These are phyloP conservation scores for Geotrichum candidum DNA, from an alignment of 1,139 yeast genomes.

Conservation along the genomic window DNA sequence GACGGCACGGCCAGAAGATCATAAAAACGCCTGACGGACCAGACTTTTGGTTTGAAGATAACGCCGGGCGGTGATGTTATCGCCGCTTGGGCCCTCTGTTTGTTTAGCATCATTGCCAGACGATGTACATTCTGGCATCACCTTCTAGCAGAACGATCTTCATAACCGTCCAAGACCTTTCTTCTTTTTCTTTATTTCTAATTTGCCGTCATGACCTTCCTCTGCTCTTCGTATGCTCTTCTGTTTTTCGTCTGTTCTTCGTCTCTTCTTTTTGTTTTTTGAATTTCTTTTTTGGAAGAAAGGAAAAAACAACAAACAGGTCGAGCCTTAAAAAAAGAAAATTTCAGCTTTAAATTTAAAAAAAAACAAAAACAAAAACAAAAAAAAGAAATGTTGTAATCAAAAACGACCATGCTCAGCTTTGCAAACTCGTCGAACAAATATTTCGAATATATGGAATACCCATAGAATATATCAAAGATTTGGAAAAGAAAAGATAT, in stretches of 20 bases:
- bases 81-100: neutral
- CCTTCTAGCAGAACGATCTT: neutral
- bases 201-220: neutral
- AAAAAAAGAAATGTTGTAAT: neutral
- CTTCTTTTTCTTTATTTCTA: neutral
- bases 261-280: neutral
- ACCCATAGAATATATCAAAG: neutral
- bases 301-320: neutral
- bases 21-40: neutral
- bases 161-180: neutral
- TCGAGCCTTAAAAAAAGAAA: neutral
- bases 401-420: neutral
- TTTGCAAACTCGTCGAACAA: neutral
- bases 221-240: neutral
- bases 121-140: neutral
- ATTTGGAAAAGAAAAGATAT: neutral
- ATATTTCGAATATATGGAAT: neutral
- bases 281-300: neutral
- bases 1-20: too few species aligned
- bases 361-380: neutral
- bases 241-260: neutral
- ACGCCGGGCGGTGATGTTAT: neutral
- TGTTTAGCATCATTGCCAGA: neutral
- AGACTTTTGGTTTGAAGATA: neutral
- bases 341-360: neutral